Percentiles rank a stretch among this genome's conserved stretches.
Evolutionary conservation across 306 rosid genomes (phyloP).

Genomic region (Vachellia pachyceras): DNA sequence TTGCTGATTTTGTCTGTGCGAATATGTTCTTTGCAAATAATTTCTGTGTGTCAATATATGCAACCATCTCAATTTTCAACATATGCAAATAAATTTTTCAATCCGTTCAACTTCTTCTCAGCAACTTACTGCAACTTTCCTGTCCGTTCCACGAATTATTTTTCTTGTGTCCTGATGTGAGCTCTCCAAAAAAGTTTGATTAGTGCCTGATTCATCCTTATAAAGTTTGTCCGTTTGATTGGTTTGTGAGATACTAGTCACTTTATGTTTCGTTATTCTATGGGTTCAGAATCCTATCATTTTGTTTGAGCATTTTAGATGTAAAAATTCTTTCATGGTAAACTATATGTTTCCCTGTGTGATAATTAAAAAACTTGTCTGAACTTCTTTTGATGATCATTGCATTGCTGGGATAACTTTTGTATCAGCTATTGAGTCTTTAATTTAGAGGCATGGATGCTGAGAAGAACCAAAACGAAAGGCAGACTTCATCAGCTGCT

Average conservation of each 20-base stretch:
- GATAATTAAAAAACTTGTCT: background rate
- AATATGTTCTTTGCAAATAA: background rate
- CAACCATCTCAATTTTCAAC: background rate
- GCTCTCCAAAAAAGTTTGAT: background rate
- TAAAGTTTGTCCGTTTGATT: background rate
- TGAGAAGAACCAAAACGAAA: slow-evolving; percentile 51
- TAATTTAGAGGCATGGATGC: slow-evolving; percentile 58
- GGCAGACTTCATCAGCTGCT: slow-evolving; percentile 44
- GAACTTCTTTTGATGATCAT: background rate
- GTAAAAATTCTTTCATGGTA: background rate
- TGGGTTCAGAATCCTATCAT: background rate
- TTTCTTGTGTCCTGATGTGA: background rate
- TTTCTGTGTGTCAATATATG: background rate
- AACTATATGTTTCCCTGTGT: too few species aligned
- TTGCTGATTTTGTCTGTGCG: background rate
- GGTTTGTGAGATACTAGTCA: background rate
- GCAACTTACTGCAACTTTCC: background rate
- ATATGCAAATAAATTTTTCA: background rate
- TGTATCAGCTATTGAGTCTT: slow-evolving; percentile 1
- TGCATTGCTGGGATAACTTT: background rate
- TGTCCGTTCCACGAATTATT: background rate
- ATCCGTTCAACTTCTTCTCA: background rate
- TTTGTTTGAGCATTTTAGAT: background rate
- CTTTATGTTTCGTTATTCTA: background rate
- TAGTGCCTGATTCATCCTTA: background rate